phyloP scores from a whole-genome alignment of 2,329 filamentous ascomycete genomes.

The Penicillium palitans region DNA sequence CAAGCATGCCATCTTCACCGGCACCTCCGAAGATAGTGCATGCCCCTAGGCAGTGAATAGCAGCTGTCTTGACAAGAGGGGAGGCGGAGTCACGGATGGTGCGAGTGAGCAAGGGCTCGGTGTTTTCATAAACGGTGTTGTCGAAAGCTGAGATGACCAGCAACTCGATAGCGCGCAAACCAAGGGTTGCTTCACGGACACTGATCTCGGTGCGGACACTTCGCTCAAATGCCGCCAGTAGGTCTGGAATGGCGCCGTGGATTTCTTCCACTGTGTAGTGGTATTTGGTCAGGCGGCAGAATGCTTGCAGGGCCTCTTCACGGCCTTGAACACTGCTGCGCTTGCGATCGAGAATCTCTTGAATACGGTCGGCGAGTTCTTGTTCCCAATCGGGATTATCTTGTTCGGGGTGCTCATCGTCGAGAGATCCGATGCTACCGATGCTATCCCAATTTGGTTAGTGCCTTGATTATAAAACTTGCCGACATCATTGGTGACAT shows the following conservation, averaged over 20 bases:
- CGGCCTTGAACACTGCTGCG: slow-evolving; percentile 71
- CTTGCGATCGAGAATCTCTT: slow-evolving; percentile 74
- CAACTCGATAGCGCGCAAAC: slow-evolving; percentile 69
- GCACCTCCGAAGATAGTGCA: slow-evolving; percentile 75
- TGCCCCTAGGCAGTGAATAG: slow-evolving; percentile 73
- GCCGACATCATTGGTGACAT: slow-evolving; percentile 32
- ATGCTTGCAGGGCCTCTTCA: slow-evolving; percentile 63
- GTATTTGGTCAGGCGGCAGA: slow-evolving; percentile 65
- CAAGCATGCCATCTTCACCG: slow-evolving; percentile 64
- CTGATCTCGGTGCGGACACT: slow-evolving; percentile 69
- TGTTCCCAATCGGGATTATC: slow-evolving; percentile 61
- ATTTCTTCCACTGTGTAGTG: slow-evolving; percentile 67
- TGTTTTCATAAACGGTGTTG: slow-evolving; percentile 65
- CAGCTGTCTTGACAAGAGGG: slow-evolving; percentile 63
- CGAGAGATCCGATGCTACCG: slow-evolving; percentile 66
- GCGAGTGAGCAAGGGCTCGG: slow-evolving; percentile 59
- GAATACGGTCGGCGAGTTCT: slow-evolving; percentile 64
- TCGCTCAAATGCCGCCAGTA: slow-evolving; percentile 66
- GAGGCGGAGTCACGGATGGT: slow-evolving; percentile 68
- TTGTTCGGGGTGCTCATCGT: slow-evolving; percentile 60
- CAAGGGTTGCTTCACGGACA: slow-evolving; percentile 67
- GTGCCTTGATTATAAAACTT: slow-evolving; percentile 6
- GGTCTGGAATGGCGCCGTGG: slow-evolving; percentile 58
- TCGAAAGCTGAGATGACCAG: slow-evolving; percentile 68
- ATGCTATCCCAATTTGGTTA: slow-evolving; percentile 45